Base-by-base conservation (phyloP, 2,329 filamentous ascomycete species). In the Fusarium napiforme region DNA sequence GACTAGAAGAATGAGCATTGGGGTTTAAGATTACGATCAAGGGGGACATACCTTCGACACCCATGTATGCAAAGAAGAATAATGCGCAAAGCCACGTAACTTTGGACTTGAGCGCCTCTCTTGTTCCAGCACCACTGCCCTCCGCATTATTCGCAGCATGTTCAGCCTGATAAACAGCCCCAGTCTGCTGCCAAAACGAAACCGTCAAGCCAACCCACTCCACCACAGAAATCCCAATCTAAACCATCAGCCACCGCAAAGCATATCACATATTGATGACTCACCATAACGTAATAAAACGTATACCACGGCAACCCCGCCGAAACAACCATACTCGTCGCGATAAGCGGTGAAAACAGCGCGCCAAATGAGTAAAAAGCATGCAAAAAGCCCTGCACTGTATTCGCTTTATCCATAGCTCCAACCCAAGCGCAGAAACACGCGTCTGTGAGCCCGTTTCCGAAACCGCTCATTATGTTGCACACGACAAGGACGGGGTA, bases 31-130 rank as follows among this genome's bases (percentile, higher is more conserved):
- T 18, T 4, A 11, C 15, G 4, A 7, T 14, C 9, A 11, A 0
- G 4, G 11, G 4, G 15, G n/a, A 16, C 21, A 30, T 58, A 83
- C 82, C 90, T 82, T 95, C 93, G 1, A 90, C 86, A 1, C 93
- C 93, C 26, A 94, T 91, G 78, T 95, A 95, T 7, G 88, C 87
- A 36, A 94, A 88, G 52, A 95, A 86, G 79, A 95, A 95, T 1
- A 91, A 72, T 0, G 92, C 85, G 60, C 88, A 88, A 4, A 93
- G 84, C 91, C 92, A 93, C 0, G 91, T 92, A 1, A 91, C 86
- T 69, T 83, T 84, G 9, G 82, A 82, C 47, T 81, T 81, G 18
- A 89, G 81, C 0, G 83, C 83, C 15, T 81, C 78, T 32, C 80
- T 77, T 0, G 82, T 84, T 1, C 83, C 82, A 2, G 78, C 80